These are phyloP conservation scores for Penicillium crystallinum DNA, from an alignment of 495 filamentous ascomycete species.

Conservation along the genomic window DNA sequence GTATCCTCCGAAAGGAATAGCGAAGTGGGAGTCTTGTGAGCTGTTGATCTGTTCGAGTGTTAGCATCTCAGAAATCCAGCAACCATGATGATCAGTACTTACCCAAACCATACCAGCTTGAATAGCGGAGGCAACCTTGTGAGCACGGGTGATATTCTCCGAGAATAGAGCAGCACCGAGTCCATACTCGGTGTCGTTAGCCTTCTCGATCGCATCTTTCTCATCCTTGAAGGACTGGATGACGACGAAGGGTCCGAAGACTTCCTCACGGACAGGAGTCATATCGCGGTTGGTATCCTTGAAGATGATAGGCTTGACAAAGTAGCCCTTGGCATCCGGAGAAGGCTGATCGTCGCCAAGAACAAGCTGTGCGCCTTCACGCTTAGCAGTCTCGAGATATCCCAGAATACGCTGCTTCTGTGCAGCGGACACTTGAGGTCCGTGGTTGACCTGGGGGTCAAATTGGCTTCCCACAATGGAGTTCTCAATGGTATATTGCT, in stretches of 20 bases:
- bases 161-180: conserved; percentile 68
- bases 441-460: conserved; percentile 67
- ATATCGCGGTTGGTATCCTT: conserved; percentile 53
- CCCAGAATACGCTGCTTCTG: conserved; percentile 77
- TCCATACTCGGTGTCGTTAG: conserved; percentile 67
- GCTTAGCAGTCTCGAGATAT: conserved; percentile 46
- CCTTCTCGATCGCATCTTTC: conserved; percentile 56
- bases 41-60: neutral
- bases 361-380: conserved; percentile 42
- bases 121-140: conserved; percentile 55
- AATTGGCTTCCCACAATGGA: conserved; percentile 74
- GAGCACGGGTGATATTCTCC: conserved; percentile 52
- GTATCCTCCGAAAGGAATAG: neutral
- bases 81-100: too few species aligned
- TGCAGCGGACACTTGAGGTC: conserved; percentile 77
- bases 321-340: conserved; percentile 36
- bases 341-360: neutral
- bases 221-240: conserved; percentile 51
- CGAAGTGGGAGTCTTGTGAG: neutral
- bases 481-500: conserved; percentile 53
- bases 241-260: conserved; percentile 61
- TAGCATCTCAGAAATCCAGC: neutral
- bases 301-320: conserved; percentile 59
- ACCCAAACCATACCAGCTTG: conserved; percentile 54
- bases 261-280: conserved; percentile 53